Percentiles rank a stretch among this genome's conserved stretches.
phyloP scores from a whole-genome alignment of 1,284 basidiomycete species.

The Fomitopsis betulina region DNA sequence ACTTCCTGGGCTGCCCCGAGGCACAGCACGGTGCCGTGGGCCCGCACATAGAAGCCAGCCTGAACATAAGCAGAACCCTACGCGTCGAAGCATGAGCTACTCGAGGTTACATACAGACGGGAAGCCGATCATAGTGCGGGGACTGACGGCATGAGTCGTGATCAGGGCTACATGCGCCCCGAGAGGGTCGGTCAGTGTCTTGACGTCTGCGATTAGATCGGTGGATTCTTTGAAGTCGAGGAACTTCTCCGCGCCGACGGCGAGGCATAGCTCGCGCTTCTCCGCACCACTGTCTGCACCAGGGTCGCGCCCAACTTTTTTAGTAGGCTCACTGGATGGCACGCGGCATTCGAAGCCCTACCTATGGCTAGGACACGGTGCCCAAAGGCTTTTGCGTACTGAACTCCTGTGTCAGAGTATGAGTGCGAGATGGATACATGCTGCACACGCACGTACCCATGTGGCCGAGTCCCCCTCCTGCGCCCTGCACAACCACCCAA shows the following conservation, averaged over 20 bases:
- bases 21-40: conserved; percentile 62
- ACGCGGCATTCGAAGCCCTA: not conserved
- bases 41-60: conserved; percentile 66
- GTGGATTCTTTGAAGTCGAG: conserved; percentile 60
- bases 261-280: conserved; percentile 55
- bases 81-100: not conserved
- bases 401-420: conserved; percentile 39
- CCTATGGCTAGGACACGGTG: conserved; percentile 69
- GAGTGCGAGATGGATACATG: conserved; percentile 9
- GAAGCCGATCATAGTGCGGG: conserved; percentile 10
- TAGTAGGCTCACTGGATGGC: not conserved
- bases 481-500: conserved; percentile 68
- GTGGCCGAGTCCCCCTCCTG: conserved; percentile 60
- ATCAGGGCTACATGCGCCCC: conserved; percentile 68
- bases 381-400: conserved; percentile 64
- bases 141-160: conserved; percentile 32
- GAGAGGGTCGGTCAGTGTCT: conserved; percentile 52
- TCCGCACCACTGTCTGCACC: conserved; percentile 55
- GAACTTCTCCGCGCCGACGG: conserved; percentile 66
- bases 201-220: conserved; percentile 47
- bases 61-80: conserved; percentile 60
- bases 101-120: not conserved
- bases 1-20: conserved; percentile 62
- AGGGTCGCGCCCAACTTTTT: not conserved
- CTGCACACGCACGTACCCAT: conserved; percentile 33